phyloP scores from a whole-genome alignment of 768 basidiomycete species.

The Dictyophora rubrovolvata region DNA sequence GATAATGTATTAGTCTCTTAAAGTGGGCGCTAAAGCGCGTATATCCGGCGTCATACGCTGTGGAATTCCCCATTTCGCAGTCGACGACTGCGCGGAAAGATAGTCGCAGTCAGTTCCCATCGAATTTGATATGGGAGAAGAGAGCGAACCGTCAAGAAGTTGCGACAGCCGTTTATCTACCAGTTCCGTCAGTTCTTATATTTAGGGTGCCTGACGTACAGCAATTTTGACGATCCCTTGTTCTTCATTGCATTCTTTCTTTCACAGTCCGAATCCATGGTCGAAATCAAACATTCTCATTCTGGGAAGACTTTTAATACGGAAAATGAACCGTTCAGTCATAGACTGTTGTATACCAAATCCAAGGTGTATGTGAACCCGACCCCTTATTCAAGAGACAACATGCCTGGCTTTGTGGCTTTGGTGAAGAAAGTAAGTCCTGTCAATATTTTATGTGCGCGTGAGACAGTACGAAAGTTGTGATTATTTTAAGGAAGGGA shows the following conservation, averaged over 20 bases:
- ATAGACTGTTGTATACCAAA: conserved; percentile 74
- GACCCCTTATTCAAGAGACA: conserved; percentile 83
- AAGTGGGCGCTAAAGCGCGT: not conserved
- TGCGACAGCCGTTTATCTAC: conserved; percentile 38
- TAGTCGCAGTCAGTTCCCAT: not conserved
- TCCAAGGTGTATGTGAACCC: conserved; percentile 95
- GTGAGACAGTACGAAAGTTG: not conserved
- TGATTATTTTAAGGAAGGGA: conserved; percentile 44
- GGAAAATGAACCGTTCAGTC: conserved; percentile 39
- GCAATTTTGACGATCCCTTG: not conserved
- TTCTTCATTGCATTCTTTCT: not conserved
- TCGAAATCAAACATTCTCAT: conserved; percentile 49
- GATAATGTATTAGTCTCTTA: not conserved
- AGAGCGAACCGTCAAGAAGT: conserved; percentile 17
- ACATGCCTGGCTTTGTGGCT: conserved; percentile 87
- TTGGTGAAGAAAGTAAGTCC: conserved; percentile 75
- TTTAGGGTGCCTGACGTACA: not conserved
- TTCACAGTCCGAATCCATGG: conserved; percentile 49
- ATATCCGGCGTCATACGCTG: not conserved
- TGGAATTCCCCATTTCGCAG: not conserved
- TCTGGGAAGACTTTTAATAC: conserved; percentile 27
- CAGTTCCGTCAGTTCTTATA: conserved; percentile 26
- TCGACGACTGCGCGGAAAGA: not conserved
- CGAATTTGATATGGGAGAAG: not conserved
- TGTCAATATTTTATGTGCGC: not conserved